Conservation (phyloP, 2,329 filamentous ascomycete species). For the Verticillium klebahnii region DNA sequence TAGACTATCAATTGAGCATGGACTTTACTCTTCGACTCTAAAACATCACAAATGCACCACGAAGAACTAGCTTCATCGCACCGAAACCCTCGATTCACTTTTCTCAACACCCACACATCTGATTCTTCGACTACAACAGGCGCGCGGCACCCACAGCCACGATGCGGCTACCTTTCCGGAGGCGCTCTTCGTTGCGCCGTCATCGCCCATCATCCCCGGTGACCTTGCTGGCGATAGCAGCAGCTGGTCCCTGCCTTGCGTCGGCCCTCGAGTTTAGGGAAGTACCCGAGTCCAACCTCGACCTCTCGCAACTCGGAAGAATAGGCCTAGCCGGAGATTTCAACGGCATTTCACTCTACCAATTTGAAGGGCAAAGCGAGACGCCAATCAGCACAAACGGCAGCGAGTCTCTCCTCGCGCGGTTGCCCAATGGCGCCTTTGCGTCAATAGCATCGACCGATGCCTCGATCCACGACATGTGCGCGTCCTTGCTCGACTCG, state of each 20-base stretch:
- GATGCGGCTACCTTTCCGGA: constrained; percentile 45
- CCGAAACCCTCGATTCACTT: background rate
- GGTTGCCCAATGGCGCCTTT: constrained; percentile 82
- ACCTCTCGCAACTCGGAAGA: constrained; percentile 72
- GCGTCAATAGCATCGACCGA: constrained; percentile 71
- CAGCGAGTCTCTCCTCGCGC: constrained; percentile 73
- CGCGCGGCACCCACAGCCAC: constrained; percentile 12
- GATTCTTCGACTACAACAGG: background rate
- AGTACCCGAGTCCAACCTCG: constrained; percentile 67
- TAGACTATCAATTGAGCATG: background rate
- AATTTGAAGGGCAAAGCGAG: constrained; percentile 77
- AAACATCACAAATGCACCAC: background rate
- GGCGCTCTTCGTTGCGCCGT: constrained; percentile 36
- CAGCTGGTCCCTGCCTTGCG: constrained; percentile 35
- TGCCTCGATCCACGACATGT: constrained; percentile 85
- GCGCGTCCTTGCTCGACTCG: constrained; percentile 64
- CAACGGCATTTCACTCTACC: constrained; percentile 83
- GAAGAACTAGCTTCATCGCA: background rate
- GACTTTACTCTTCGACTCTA: background rate
- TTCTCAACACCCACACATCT: background rate
- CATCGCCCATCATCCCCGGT: constrained; percentile 20
- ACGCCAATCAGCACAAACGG: constrained; percentile 65
- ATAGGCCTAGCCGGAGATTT: constrained; percentile 88
- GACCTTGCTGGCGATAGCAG: constrained; percentile 34
- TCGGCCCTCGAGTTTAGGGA: constrained; percentile 54